These are phyloP conservation scores for Phytophthora parvispora DNA, from an alignment of 352 stramenopile genomes.

Conservation along the genomic window DNA sequence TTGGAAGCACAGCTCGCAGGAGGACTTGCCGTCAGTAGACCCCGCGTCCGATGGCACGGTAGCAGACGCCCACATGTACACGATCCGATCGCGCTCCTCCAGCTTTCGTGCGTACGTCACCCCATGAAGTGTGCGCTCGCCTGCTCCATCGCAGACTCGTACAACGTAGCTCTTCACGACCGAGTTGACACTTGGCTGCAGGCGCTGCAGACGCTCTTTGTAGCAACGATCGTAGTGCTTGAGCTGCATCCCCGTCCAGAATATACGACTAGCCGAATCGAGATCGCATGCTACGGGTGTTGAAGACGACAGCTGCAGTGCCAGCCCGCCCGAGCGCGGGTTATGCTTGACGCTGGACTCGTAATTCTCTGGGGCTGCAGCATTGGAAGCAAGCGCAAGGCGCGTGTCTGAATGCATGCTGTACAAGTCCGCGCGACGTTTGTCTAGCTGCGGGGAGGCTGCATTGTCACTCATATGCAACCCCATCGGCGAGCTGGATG, in stretches of 20 bases:
- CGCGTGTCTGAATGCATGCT: neutral
- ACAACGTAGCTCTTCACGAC: conserved; percentile 15
- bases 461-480: neutral
- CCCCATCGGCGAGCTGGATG: neutral
- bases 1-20: neutral
- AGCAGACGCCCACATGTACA: conserved; percentile 14
- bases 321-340: neutral
- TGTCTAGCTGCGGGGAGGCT: neutral
- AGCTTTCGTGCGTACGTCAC: conserved; percentile 14
- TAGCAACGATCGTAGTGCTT: conserved; percentile 11
- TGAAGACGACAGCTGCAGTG: conserved; percentile 4
- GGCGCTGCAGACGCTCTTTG: conserved; percentile 10
- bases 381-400: neutral
- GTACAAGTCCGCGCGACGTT: neutral
- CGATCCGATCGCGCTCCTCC: conserved; percentile 12
- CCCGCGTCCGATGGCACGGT: conserved; percentile 1
- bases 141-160: neutral
- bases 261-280: neutral
- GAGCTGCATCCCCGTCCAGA: conserved; percentile 14
- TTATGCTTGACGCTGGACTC: neutral
- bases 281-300: conserved; percentile 5
- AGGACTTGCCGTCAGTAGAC: neutral
- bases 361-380: neutral
- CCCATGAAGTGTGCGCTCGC: neutral
- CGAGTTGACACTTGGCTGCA: conserved; percentile 6